A percentile compares a stretch with the other conserved stretches of the same genome.
These are phyloP conservation scores for Camellia lanceoleosa DNA, from an alignment of 148 eudicot genomes.

Conservation along the genomic window DNA sequence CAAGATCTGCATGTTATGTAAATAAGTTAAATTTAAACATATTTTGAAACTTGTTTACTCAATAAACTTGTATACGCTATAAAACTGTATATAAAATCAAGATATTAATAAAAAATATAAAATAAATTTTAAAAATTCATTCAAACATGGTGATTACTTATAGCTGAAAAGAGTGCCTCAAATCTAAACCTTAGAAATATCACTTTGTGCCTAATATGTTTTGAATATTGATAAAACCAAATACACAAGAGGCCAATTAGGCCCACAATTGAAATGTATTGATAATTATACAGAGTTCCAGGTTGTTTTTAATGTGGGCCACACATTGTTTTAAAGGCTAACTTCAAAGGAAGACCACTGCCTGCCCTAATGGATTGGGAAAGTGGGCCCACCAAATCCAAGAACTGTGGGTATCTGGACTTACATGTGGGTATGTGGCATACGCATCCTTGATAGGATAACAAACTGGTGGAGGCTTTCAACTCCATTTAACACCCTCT, in stretches of 20 bases:
- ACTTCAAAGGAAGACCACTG: background rate
- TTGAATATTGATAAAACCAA: no score
- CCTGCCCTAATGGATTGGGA: background rate
- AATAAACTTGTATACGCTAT: no score
- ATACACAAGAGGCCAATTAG: background rate
- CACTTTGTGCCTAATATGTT: background rate
- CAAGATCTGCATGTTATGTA: no score
- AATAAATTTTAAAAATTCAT: no score
- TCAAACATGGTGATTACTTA: no score
- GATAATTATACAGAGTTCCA: background rate
- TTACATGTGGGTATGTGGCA: slow-evolving; percentile 8
- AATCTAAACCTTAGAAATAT: background rate
- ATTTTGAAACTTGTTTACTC: no score
- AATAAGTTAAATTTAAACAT: no score
- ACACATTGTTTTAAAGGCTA: background rate
- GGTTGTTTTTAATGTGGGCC: background rate
- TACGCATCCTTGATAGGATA: slow-evolving; percentile 12
- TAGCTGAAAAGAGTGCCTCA: no score
- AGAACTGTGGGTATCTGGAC: background rate
- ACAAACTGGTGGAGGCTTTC: background rate
- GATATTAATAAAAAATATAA: no score
- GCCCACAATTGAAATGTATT: background rate
- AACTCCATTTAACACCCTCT: background rate
- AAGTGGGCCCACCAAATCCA: slow-evolving; percentile 14
- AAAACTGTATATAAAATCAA: no score